Conservation (phyloP, 2,329 filamentous ascomycete genomes). For the Podosphaera xanthii region DNA sequence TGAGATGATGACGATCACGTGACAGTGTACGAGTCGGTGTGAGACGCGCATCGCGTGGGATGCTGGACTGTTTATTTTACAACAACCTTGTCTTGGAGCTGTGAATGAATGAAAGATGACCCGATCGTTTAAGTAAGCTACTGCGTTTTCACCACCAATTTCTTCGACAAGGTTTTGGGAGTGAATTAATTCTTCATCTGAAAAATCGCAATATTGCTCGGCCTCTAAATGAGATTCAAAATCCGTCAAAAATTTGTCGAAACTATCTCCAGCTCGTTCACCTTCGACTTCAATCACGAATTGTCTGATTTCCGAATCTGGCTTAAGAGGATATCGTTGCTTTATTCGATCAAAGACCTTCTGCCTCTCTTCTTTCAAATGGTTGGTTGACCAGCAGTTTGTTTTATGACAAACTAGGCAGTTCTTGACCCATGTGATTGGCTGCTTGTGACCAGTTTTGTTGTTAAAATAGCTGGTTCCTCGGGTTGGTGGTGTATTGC, state of each 20-base stretch:
- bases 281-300: not conserved
- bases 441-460: not conserved
- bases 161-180: not conserved
- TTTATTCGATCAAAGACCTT: not conserved
- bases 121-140: not conserved
- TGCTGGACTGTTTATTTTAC: too few species aligned
- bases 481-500: not conserved
- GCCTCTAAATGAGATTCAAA: not conserved
- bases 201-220: not conserved
- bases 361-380: not conserved
- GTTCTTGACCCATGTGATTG: not conserved
- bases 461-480: not conserved
- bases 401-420: not conserved
- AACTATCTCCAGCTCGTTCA: not conserved
- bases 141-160: not conserved
- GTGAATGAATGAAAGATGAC: not conserved
- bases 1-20: too few species aligned
- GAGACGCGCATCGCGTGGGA: too few species aligned
- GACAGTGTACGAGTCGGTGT: too few species aligned
- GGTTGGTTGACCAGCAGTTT: not conserved
- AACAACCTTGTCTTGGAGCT: not conserved
- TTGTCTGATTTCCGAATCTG: not conserved
- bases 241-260: not conserved
- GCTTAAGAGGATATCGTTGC: not conserved
- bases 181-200: not conserved